phyloP scores from a whole-genome alignment of 2,329 filamentous ascomycete genomes.

The Xylaria sp. region DNA sequence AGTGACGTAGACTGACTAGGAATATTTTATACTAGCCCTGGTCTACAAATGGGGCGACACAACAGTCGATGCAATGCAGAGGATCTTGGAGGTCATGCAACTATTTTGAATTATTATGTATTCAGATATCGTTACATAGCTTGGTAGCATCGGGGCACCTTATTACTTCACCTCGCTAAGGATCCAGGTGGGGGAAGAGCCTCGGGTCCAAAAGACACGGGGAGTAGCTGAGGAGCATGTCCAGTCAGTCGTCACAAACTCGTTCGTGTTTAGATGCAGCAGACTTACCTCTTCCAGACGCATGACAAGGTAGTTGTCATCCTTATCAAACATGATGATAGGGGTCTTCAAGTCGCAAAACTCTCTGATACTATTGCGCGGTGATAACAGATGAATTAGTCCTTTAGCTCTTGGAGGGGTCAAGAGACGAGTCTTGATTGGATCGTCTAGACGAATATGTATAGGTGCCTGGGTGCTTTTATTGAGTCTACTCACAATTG shows the following conservation, averaged over 20 bases:
- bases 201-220: slow-evolving; percentile 74
- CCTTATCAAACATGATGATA: slow-evolving; percentile 91
- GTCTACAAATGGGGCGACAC: slow-evolving; percentile 4
- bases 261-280: background rate
- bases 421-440: background rate
- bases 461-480: background rate
- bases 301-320: slow-evolving; percentile 76
- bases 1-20: background rate
- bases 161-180: slow-evolving; percentile 23
- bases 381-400: slow-evolving; percentile 16
- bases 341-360: slow-evolving; percentile 76
- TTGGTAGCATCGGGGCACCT: background rate
- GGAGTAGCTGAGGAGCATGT: slow-evolving; percentile 64
- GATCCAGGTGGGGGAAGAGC: slow-evolving; percentile 58
- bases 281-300: slow-evolving; percentile 71
- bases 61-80: slow-evolving; percentile 5
- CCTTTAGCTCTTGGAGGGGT: background rate
- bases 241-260: slow-evolving; percentile 20
- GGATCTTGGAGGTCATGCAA: background rate
- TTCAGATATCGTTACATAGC: background rate
- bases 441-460: background rate
- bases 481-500: slow-evolving; percentile 74
- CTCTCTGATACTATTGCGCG: slow-evolving; percentile 72
- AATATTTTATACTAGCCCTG: background rate
- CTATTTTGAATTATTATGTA: background rate